Evolutionary conservation across 441 rosid genomes (phyloP).

Genomic region (Daphne laureola): DNA sequence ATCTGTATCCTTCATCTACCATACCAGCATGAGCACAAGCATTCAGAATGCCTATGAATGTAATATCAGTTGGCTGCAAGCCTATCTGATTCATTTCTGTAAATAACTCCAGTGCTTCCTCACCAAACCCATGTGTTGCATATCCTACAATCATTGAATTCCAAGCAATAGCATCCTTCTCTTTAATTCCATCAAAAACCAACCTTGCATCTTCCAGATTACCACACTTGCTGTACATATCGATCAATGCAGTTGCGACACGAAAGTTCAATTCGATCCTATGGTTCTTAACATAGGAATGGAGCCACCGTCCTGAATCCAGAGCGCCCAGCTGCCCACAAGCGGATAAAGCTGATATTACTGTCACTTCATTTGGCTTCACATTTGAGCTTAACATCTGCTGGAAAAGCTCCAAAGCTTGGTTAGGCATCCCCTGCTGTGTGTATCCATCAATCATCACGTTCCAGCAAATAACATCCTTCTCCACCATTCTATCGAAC

Average conservation of each 20-base stretch:
- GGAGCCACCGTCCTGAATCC: conserved; percentile 55
- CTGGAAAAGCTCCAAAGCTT: conserved; percentile 44
- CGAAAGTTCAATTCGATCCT: conserved; percentile 33
- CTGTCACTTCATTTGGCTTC: conserved; percentile 46
- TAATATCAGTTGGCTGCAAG: conserved; percentile 26
- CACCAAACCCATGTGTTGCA: conserved; percentile 46
- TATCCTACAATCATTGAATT: conserved; percentile 58
- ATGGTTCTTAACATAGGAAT: conserved; percentile 32
- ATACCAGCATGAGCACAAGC: conserved; percentile 37
- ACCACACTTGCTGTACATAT: conserved; percentile 65
- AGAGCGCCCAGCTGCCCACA: conserved; percentile 55
- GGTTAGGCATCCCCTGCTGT: conserved; percentile 39
- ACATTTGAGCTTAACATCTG: conserved; percentile 35
- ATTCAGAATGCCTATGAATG: conserved; percentile 32
- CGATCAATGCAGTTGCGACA: conserved; percentile 48
- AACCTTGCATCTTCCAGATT: conserved; percentile 47
- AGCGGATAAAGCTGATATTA: conserved; percentile 43
- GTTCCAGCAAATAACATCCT: conserved; percentile 61
- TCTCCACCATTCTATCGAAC: conserved; percentile 48
- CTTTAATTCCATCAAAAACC: conserved; percentile 36
- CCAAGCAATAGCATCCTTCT: conserved; percentile 56
- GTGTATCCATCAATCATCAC: conserved; percentile 66
- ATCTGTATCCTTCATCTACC: conserved; percentile 29
- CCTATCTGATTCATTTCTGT: conserved; percentile 30
- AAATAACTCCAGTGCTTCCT: conserved; percentile 36